Evolutionary conservation across 345 rosid genomes (phyloP).

Genomic region (Reutealis trisperma): DNA sequence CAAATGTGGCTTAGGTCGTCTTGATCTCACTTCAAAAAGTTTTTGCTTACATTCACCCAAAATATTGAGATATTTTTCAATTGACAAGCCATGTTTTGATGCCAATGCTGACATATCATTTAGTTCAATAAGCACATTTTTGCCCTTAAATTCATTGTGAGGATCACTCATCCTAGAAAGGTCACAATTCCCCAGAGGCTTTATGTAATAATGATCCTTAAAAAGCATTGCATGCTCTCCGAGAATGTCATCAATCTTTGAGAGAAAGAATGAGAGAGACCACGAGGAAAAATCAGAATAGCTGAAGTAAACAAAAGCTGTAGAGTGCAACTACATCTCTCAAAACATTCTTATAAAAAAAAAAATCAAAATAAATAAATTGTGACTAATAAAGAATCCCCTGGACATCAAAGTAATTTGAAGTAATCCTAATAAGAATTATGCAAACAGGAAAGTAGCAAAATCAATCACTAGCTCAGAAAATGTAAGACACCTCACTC

Average conservation of each 20-base stretch:
- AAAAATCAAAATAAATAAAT: not conserved
- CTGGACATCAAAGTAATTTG: too few species aligned
- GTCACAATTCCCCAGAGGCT: constrained; percentile 81
- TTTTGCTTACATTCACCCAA: constrained; percentile 72
- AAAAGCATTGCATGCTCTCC: constrained; percentile 74
- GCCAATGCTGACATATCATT: constrained; percentile 64
- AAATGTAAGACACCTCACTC: too few species aligned
- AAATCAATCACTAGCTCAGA: too few species aligned
- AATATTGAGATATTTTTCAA: constrained; percentile 62
- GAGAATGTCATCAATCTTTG: constrained; percentile 72
- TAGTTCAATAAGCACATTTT: constrained; percentile 80
- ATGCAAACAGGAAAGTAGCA: too few species aligned
- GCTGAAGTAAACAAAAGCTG: not conserved
- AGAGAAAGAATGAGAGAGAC: constrained; percentile 12
- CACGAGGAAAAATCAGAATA: constrained; percentile 8
- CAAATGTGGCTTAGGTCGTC: constrained; percentile 82
- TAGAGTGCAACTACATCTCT: not conserved
- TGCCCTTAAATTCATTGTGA: constrained; percentile 72
- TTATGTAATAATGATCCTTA: constrained; percentile 76
- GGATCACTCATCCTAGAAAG: constrained; percentile 90
- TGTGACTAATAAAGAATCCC: too few species aligned
- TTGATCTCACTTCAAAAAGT: constrained; percentile 69
- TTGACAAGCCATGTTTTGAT: constrained; percentile 55
- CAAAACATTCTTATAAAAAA: not conserved
- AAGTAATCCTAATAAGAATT: too few species aligned